Evolutionary conservation across 1,139 yeast genomes (phyloP), one percentile per base, ranked within the genome.

Genomic region (Candida glucosophila): DNA sequence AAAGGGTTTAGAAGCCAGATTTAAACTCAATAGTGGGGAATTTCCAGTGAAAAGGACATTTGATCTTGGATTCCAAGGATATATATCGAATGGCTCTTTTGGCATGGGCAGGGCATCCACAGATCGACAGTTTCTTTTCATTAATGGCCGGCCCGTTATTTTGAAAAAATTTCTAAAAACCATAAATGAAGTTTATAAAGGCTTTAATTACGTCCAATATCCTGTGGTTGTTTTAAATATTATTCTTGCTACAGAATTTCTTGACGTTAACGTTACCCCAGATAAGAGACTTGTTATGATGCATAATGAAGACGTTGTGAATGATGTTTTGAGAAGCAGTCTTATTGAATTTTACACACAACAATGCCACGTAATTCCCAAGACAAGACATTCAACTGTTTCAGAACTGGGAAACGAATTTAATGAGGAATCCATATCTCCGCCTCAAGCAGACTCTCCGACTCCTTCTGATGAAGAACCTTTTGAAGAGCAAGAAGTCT

Each of bases 251-350:
- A 62, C 79, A 0, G 43, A 49, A 13, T 55, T 61, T 13, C 49
- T 82, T 19, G 99, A 90, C 52, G 66, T 90, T 12, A 90, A 90
- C 49, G 79, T 92, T 2, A 77, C 95, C 0, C 98, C 98, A 0
- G 96, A 90, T 45, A 90, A 90, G 45, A 59, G 92, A 24, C 69
- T 74, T 3, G 62, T 90, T 3, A 44, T 83, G 38, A 46, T 90
- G 1, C 88, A 79, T 30, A 64, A 73, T 33, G 96, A 88, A 46
- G 49, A 52, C 4, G 49, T 53, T 9, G 47, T 86, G 1, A 40
- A 80, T 6, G 80, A 77, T 20, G 50, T 54, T 2, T 40, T 85
- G 3, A 55, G 67, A 29, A 59, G 52, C 14, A 46, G 51, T 19
- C 35, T 78, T 14, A 39, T 43, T 1, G 43, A 47, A 2, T 62